Conservation (phyloP, 2,329 filamentous ascomycete genomes). For the Phyllosticta citribraziliensis region DNA sequence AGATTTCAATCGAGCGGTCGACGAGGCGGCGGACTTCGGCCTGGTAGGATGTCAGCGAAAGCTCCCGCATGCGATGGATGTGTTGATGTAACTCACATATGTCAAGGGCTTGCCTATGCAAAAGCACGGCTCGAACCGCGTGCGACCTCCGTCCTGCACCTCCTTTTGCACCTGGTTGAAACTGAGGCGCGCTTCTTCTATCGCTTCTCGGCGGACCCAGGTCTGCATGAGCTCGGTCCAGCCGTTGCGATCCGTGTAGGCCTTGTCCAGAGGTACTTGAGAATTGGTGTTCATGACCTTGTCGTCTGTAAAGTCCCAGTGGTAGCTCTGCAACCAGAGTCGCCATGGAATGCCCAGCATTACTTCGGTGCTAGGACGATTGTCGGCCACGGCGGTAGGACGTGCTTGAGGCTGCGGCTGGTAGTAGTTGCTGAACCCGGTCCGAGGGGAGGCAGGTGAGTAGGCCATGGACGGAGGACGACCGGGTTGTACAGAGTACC, state of each 20-base stretch:
- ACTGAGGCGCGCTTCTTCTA: slow-evolving; percentile 23
- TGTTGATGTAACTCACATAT: slow-evolving; percentile 15
- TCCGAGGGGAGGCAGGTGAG: slow-evolving; percentile 18
- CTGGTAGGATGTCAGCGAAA: neutral
- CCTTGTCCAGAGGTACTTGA: slow-evolving; percentile 18
- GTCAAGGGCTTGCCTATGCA: slow-evolving; percentile 24
- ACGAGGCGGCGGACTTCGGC: slow-evolving; percentile 25
- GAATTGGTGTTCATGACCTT: slow-evolving; percentile 23
- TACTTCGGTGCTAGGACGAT: slow-evolving; percentile 21
- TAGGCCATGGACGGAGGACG: slow-evolving; percentile 12
- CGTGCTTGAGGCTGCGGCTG: neutral
- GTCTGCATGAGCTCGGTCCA: slow-evolving; percentile 28
- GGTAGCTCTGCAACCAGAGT: slow-evolving; percentile 22
- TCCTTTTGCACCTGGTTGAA: slow-evolving; percentile 26
- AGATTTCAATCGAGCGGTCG: slow-evolving; percentile 29
- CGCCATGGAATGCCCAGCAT: slow-evolving; percentile 29
- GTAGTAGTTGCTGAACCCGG: slow-evolving; percentile 13
- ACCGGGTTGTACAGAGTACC: neutral
- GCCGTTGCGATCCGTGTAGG: slow-evolving; percentile 20
- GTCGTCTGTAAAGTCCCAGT: slow-evolving; percentile 27
- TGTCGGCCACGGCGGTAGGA: slow-evolving; percentile 21
- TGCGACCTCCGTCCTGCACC: slow-evolving; percentile 20
- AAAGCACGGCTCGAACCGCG: slow-evolving; percentile 25
- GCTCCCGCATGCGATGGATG: neutral
- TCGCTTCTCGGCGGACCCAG: slow-evolving; percentile 29